A percentile compares a stretch with the other conserved stretches of the same genome.
Evolutionary conservation across 2,329 filamentous ascomycete species (phyloP).

Genomic region (Diaporthe sp.): DNA sequence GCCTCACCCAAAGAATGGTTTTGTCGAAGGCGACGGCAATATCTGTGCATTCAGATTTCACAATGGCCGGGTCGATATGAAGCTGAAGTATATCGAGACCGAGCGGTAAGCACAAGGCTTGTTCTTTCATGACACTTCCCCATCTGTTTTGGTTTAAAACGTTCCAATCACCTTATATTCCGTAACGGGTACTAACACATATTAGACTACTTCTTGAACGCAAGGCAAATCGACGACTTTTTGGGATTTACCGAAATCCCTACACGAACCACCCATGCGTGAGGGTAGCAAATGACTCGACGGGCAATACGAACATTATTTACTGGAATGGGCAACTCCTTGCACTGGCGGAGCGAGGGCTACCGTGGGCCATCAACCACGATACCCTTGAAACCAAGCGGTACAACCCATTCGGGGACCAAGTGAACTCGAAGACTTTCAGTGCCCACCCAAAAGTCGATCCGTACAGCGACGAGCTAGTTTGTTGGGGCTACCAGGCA

Average conservation of each 20-base stretch:
- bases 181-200: background rate
- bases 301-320: background rate
- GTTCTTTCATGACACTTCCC: background rate
- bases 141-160: background rate
- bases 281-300: constrained; percentile 3
- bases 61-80: constrained; percentile 45
- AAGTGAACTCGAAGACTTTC: constrained; percentile 1
- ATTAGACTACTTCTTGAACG: background rate
- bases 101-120: background rate
- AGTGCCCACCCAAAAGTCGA: constrained; percentile 17
- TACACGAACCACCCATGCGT: background rate
- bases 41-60: constrained; percentile 54
- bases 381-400: background rate
- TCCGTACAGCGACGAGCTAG: background rate
- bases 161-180: rapidly evolving
- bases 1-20: constrained; percentile 40
- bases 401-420: constrained; percentile 1
- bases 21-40: constrained; percentile 55
- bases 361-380: constrained; percentile 1
- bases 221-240: background rate
- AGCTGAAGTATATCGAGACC: background rate
- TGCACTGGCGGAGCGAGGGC: background rate
- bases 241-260: constrained; percentile 10
- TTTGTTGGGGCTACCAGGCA: constrained; percentile 17
- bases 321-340: constrained; percentile 9